Conservation (phyloP, 306 rosid species). For the Benincasa hispida region DNA sequence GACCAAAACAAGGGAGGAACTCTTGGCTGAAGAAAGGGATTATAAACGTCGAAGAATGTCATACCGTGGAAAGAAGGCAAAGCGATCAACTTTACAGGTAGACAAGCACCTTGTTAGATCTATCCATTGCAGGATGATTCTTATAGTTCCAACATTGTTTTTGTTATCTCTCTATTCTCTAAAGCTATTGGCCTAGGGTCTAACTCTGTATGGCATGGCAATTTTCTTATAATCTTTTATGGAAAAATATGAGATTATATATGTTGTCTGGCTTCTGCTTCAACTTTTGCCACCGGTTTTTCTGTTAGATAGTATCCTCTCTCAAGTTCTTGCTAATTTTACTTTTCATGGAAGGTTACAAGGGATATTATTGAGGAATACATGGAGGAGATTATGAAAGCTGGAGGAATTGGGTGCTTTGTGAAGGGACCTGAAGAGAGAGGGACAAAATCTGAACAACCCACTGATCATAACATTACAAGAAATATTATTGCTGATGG, state of each 20-base stretch:
- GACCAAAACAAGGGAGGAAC: constrained; percentile 71
- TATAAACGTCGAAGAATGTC: constrained; percentile 92
- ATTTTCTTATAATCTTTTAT: not conserved
- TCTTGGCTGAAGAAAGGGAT: constrained; percentile 93
- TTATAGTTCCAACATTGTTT: not conserved
- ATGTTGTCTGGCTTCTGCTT: not conserved
- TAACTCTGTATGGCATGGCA: not conserved
- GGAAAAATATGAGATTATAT: not conserved
- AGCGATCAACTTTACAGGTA: constrained; percentile 65
- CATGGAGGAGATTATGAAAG: constrained; percentile 74
- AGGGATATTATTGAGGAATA: constrained; percentile 69
- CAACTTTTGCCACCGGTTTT: not conserved
- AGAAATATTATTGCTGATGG: constrained; percentile 13
- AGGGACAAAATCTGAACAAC: constrained; percentile 22
- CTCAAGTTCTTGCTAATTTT: not conserved
- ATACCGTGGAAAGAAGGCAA: constrained; percentile 85
- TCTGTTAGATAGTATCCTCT: not conserved
- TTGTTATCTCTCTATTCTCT: not conserved
- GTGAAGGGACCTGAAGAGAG: constrained; percentile 30
- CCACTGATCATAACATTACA: constrained; percentile 20
- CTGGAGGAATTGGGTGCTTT: constrained; percentile 57
- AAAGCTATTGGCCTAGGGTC: not conserved
- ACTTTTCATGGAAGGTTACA: constrained; percentile 36
- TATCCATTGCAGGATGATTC: not conserved
- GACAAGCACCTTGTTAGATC: constrained; percentile 3